Evolutionary conservation across 2,329 filamentous ascomycete species (phyloP), one percentile per base, ranked within the genome.

Genomic region (Pseudogymnoascus sp.): DNA sequence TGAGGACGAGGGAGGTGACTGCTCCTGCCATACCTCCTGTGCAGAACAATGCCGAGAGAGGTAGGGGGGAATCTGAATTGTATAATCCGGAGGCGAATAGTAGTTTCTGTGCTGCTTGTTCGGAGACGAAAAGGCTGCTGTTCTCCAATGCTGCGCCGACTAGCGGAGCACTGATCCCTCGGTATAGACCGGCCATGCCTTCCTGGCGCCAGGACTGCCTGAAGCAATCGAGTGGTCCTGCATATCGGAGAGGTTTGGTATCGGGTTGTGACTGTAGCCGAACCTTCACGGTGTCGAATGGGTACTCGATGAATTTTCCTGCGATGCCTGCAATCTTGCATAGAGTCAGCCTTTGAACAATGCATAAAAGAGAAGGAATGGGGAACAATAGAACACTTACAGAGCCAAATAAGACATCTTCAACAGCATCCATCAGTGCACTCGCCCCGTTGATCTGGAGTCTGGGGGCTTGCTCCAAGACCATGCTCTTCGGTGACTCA

Each of bases 211-310:
- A 80, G 7, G 91, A 92, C 78, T 97, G 89, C 70, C 86, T 84
- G 77, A 99, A 96, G 78, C 95, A 97, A 77, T 99, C 95, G 66
- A 97, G 71, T 0, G 95, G 93, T 0, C 95, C 95, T 5, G 79
- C 86, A 75, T 97, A 97, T 64, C 84, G 87, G 18, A 93, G 83
- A 14, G 91, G 92, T 2, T 91, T 81, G 70, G 88, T 85, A 74
- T 93, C 89, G 35, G 92, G 90, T 75, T 97, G 93, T n/a, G 93
- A 95, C 75, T 99, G 95, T 9, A 99, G 84, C 41, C 95, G 90
- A 64, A 99, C 95, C 78, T 99, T 99, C 75, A 99, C 88, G 0
- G 95, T 99, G 77, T 99, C 95, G 77, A 99, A 99, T 23, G 95
- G 95, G 74, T 97, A 99, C 75, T 99, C 95, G 72, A 99, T 93